Conservation (phyloP, 805 yeast genomes). For the Ogataea thermomethanolica region DNA sequence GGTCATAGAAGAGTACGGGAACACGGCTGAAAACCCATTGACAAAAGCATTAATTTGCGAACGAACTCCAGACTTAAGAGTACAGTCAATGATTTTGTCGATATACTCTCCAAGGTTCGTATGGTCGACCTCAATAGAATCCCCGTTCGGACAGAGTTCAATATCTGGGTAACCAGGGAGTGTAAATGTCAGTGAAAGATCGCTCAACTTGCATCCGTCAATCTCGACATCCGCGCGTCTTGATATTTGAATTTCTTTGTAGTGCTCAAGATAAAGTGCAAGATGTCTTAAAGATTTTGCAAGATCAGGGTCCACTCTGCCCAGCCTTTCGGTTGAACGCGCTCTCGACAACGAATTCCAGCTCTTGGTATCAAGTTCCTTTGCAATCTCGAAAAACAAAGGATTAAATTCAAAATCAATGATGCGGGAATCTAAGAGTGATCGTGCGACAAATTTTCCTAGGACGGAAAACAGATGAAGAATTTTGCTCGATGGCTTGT, state of each 20-base stretch:
- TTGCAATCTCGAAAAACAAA: conserved; percentile 63
- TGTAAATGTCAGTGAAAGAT: conserved; percentile 59
- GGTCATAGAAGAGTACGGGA: conserved; percentile 70
- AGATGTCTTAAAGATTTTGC: conserved; percentile 56
- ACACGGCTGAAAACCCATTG: conserved; percentile 77
- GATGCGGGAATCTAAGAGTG: conserved; percentile 82
- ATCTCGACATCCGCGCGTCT: conserved; percentile 17
- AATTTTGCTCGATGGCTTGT: conserved; percentile 32
- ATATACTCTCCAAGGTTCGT: conserved; percentile 59
- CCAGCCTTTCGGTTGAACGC: conserved; percentile 37
- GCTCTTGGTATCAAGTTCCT: conserved; percentile 21
- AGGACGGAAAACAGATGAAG: conserved; percentile 57
- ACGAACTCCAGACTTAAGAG: conserved; percentile 60
- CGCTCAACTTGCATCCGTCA: conserved; percentile 40
- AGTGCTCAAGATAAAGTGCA: conserved; percentile 37
- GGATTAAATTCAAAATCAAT: conserved; percentile 78
- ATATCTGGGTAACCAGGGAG: conserved; percentile 72
- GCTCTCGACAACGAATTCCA: conserved; percentile 10
- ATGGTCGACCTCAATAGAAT: conserved; percentile 42
- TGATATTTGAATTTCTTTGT: conserved; percentile 5
- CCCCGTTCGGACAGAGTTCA: conserved; percentile 58
- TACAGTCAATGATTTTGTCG: conserved; percentile 50
- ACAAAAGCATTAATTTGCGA: conserved; percentile 66
- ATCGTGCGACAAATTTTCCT: conserved; percentile 84
- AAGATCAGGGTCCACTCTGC: conserved; percentile 53